Evolutionary conservation across 495 filamentous ascomycete species (phyloP).

Genomic region (Podospora bellae-mahoneyi): DNA sequence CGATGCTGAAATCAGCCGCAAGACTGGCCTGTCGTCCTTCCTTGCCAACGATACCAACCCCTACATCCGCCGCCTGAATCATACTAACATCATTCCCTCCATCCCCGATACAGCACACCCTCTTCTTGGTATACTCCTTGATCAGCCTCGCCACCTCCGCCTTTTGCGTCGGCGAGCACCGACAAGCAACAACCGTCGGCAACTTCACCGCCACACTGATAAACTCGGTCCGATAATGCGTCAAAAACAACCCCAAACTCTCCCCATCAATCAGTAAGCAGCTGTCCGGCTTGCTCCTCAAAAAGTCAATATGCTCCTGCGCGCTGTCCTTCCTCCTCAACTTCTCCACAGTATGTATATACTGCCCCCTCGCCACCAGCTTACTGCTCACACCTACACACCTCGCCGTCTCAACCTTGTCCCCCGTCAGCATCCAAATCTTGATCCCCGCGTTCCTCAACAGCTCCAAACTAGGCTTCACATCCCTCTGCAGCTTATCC

Average conservation of each 20-base stretch:
- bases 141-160: constrained; percentile 90
- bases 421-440: constrained; percentile 99
- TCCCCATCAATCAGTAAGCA: constrained; percentile 95
- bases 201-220: constrained; percentile 83
- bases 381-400: constrained; percentile 95
- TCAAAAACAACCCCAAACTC: constrained; percentile 76
- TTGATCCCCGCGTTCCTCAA: constrained; percentile 98
- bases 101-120: constrained; percentile 94
- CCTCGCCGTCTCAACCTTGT: constrained; percentile 96
- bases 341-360: constrained; percentile 91
- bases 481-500: constrained; percentile 90
- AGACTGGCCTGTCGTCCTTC: constrained; percentile 93
- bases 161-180: constrained; percentile 96
- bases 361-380: constrained; percentile 89
- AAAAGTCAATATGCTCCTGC: constrained; percentile 79
- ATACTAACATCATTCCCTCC: constrained; percentile 98
- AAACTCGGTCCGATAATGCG: constrained; percentile 76
- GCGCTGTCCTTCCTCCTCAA: constrained; percentile 72
- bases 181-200: constrained; percentile 91
- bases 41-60: constrained; percentile 96
- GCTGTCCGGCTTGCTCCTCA: constrained; percentile 81
- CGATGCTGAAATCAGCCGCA: constrained; percentile 93
- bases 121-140: constrained; percentile 85
- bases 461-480: constrained; percentile 90
- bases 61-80: constrained; percentile 98